Conservation (phyloP, 108 stramenopile genomes). For the Skeletonema menzelii region DNA sequence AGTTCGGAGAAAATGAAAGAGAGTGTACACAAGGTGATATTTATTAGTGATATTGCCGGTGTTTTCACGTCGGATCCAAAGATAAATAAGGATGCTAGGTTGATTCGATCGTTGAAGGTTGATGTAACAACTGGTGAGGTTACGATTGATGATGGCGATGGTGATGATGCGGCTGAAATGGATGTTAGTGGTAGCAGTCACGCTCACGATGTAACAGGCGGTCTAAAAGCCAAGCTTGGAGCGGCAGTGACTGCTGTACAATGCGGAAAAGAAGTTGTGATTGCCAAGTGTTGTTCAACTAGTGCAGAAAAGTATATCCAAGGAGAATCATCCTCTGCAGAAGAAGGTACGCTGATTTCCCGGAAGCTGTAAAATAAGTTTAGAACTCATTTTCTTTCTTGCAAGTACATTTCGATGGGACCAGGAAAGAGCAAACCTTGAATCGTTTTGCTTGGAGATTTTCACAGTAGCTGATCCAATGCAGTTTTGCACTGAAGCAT, state of each 20-base stretch:
- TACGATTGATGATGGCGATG: neutral
- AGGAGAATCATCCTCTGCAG: neutral
- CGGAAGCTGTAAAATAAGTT: neutral
- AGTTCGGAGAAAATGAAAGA: neutral
- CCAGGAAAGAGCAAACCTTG: constrained; percentile 36
- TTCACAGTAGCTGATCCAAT: too few relatives aligned
- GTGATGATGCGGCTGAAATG: constrained; percentile 5
- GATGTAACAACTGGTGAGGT: constrained; percentile 43
- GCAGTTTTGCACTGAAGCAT: too few relatives aligned
- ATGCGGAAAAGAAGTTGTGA: constrained; percentile 42
- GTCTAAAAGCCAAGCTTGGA: constrained; percentile 65
- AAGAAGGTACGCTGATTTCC: neutral
- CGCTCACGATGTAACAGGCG: constrained; percentile 85
- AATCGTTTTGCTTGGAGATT: constrained; percentile 43
- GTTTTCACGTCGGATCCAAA: constrained; percentile 69
- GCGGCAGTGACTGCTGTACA: constrained; percentile 46
- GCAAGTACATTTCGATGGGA: constrained; percentile 25
- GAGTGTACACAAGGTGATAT: constrained; percentile 45
- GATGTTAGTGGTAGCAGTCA: constrained; percentile 67
- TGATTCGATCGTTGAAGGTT: constrained; percentile 49
- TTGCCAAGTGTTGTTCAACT: constrained; percentile 48
- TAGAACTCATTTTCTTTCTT: neutral
- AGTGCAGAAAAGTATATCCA: constrained; percentile 37
- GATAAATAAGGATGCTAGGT: constrained; percentile 43
- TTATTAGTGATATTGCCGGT: constrained; percentile 83